Base-by-base conservation (phyloP, 2,329 filamentous ascomycete species). In the Paracorniculantispora psalliotae region DNA sequence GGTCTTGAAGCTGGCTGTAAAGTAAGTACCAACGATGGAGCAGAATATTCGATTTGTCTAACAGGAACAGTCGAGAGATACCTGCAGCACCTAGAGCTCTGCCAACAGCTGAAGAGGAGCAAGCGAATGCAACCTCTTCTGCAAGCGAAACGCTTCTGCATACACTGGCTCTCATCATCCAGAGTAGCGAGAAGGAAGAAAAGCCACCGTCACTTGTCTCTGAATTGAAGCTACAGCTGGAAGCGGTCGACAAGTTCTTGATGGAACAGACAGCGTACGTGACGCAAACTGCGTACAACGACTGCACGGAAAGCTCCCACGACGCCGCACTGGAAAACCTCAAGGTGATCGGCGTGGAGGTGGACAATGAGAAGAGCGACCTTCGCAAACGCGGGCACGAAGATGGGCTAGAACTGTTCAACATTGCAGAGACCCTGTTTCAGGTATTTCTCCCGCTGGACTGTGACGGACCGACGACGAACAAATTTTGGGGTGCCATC, bases 401-500 rank as follows among this genome's bases (percentile, higher is more conserved):
- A 25, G 66, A 67, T 10, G 67, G 67, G 2, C 63, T 77, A 9
- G 75, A 75, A 33, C 63, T 79, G 1, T 73, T 76, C 57, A 78
- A 78, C 59, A 69, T 69, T 30, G 72, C 72, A 1, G 73, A 78
- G 37, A 61, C 66, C 2, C 35, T 79, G 1, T 78, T 77, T 61
- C 66, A 66, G 8, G 73, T 79, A 39, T 81, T 79, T 59, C 66
- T 80, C 8, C 76, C 78, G 0, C 39, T 63, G 0, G 59, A 65
- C 1, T 71, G 72, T 23, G 64, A 72, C 9, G 72, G 71, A 0
- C 71, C 75, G 0, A 79, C 75, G 3, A 68, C 69, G 1, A 60
- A 61, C 5, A 78, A 76, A 57, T 79, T 72, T 56, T 80, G 77
- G 78, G 78, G 76, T 1, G 73, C 76, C n/a, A 41, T 77, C 0